Percentiles rank a stretch among this genome's conserved stretches.
phyloP scores from a whole-genome alignment of 441 rosid genomes.

The Capsella rubella region DNA sequence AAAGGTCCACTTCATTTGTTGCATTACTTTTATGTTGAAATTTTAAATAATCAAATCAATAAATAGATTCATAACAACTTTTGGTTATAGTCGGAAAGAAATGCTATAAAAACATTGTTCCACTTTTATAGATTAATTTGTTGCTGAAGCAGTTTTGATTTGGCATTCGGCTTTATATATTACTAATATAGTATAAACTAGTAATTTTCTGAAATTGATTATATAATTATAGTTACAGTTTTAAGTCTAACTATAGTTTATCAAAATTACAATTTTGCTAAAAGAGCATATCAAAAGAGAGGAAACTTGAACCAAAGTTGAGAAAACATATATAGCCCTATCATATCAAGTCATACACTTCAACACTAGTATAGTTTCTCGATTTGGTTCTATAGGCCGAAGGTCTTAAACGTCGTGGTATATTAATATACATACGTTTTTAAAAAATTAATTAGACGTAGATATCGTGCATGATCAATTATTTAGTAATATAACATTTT shows the following conservation, averaged over 20 bases:
- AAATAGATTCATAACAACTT: too few relatives aligned
- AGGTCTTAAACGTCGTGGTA: background rate
- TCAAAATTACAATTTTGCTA: too few relatives aligned
- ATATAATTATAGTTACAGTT: background rate
- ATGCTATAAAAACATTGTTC: too few relatives aligned
- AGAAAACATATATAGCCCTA: background rate
- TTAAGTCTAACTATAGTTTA: background rate
- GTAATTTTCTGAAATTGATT: too few relatives aligned
- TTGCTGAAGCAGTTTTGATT: background rate
- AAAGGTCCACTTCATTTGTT: background rate
- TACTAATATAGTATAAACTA: too few relatives aligned
- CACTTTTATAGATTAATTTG: background rate
- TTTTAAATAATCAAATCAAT: too few relatives aligned
- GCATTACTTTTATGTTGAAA: background rate
- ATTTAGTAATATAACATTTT: background rate
- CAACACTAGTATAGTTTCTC: too few relatives aligned
- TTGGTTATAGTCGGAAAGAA: too few relatives aligned
- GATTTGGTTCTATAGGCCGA: background rate
- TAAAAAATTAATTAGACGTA: background rate
- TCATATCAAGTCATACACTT: background rate
- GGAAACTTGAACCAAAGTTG: background rate
- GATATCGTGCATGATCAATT: background rate
- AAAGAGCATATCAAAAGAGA: background rate
- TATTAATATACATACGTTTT: background rate
- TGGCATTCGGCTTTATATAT: background rate